A percentile compares a stretch with the other conserved stretches of the same genome.
Conservation (phyloP, 768 basidiomycete genomes). For the Pholiota molesta region DNA sequence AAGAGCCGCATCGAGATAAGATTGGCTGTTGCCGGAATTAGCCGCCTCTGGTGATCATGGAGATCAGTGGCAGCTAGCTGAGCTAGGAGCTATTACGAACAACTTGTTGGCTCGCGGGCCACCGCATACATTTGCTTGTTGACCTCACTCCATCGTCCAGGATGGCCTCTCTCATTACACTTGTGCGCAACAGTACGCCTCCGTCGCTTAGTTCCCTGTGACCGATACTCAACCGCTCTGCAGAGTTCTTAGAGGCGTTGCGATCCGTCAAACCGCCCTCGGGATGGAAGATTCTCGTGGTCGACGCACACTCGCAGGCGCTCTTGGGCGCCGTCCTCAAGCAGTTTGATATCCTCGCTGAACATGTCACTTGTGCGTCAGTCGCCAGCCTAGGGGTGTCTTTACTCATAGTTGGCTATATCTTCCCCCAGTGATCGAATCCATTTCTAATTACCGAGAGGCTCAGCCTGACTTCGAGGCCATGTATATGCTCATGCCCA, state of each 20-base stretch:
- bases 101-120: neutral
- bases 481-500: slow-evolving; percentile 93
- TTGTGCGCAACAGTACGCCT: slow-evolving; percentile 44
- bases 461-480: slow-evolving; percentile 89
- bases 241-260: slow-evolving; percentile 88
- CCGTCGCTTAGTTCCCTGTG: neutral
- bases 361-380: slow-evolving; percentile 91
- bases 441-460: slow-evolving; percentile 80
- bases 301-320: slow-evolving; percentile 90
- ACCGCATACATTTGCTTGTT: slow-evolving; percentile 1
- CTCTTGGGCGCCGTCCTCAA: slow-evolving; percentile 85
- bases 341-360: slow-evolving; percentile 91
- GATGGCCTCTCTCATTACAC: slow-evolving; percentile 47
- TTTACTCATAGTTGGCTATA: slow-evolving; percentile 3
- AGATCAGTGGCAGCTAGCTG: neutral
- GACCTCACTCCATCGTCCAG: slow-evolving; percentile 13
- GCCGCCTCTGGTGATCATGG: slow-evolving; percentile 6
- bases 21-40: slow-evolving; percentile 14
- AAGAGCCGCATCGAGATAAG: slow-evolving; percentile 7
- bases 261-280: slow-evolving; percentile 84
- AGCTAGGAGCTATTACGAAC: slow-evolving; percentile 6
- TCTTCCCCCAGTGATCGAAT: slow-evolving; percentile 79
- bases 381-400: neutral
- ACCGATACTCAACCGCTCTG: slow-evolving; percentile 7
- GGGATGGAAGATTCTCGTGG: slow-evolving; percentile 97